Percentiles rank a stretch among this genome's conserved stretches.
phyloP scores from a whole-genome alignment of 306 rosid genomes.

The Argentina anserina region DNA sequence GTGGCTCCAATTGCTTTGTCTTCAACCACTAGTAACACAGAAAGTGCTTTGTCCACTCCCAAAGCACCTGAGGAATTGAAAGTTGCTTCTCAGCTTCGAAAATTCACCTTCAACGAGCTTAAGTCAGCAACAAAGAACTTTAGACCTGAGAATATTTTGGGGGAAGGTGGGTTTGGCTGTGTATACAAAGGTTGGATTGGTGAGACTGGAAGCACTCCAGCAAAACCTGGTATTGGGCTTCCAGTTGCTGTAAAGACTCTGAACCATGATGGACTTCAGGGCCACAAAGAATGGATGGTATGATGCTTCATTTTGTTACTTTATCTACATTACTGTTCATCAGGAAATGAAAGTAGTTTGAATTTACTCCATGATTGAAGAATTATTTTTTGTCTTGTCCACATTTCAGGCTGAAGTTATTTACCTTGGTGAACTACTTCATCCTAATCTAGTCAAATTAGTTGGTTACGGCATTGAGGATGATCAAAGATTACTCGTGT shows the following conservation, averaged over 20 bases:
- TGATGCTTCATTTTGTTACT: background rate
- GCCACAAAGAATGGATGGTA: conserved; percentile 74
- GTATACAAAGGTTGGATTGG: conserved; percentile 60
- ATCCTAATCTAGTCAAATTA: conserved; percentile 53
- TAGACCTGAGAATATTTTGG: conserved; percentile 37
- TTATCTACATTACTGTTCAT: background rate
- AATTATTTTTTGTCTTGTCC: conserved; percentile 10
- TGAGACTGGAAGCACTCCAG: conserved; percentile 25
- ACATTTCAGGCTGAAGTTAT: conserved; percentile 56
- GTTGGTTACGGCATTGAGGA: conserved; percentile 59
- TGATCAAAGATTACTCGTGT: conserved; percentile 54
- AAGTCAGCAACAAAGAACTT: conserved; percentile 46
- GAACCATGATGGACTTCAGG: conserved; percentile 46
- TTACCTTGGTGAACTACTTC: conserved; percentile 50
- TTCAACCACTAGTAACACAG: conserved; percentile 30
- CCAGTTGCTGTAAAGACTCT: conserved; percentile 64
- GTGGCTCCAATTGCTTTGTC: conserved; percentile 31
- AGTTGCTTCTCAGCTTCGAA: conserved; percentile 39
- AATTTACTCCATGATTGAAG: conserved; percentile 3
- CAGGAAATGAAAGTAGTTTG: background rate
- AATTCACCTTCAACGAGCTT: conserved; percentile 42
- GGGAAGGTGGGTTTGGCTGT: conserved; percentile 58
- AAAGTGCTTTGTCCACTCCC: conserved; percentile 33
- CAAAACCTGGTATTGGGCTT: conserved; percentile 36
- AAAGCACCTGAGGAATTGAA: conserved; percentile 34